These are phyloP conservation scores for Xylaria sp. DNA, from an alignment of 2,329 filamentous ascomycete genomes.

Conservation along the genomic window DNA sequence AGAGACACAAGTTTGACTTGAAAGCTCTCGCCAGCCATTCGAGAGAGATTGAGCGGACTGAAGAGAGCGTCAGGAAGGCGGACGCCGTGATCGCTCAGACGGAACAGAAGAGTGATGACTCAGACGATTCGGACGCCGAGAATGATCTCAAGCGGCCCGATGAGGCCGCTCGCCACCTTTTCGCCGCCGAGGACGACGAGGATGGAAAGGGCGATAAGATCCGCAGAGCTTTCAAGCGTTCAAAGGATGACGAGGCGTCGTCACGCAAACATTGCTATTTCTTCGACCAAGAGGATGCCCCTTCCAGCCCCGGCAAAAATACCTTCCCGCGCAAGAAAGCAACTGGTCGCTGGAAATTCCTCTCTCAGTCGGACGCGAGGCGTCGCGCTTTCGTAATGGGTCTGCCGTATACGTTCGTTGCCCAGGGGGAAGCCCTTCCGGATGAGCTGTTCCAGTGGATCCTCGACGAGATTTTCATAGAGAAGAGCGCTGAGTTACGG, in stretches of 20 bases:
- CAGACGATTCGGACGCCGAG: slow-evolving; percentile 48
- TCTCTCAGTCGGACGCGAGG: slow-evolving; percentile 62
- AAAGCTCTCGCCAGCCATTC: slow-evolving; percentile 70
- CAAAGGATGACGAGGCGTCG: slow-evolving; percentile 52
- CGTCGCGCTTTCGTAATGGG: slow-evolving; percentile 72
- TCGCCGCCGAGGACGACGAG: slow-evolving; percentile 43
- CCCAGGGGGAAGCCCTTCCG: slow-evolving; percentile 60
- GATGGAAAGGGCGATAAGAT: slow-evolving; percentile 51
- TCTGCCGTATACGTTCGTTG: slow-evolving; percentile 66
- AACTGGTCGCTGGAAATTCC: slow-evolving; percentile 59
- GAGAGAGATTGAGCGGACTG: slow-evolving; percentile 67
- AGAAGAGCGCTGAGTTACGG: slow-evolving; percentile 66
- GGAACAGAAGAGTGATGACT: slow-evolving; percentile 32
- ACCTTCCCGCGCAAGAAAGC: slow-evolving; percentile 54
- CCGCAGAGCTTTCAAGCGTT: slow-evolving; percentile 61
- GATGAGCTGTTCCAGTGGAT: slow-evolving; percentile 76
- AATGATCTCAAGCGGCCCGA: slow-evolving; percentile 54
- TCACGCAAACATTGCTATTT: slow-evolving; percentile 61
- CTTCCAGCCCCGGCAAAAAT: slow-evolving; percentile 42
- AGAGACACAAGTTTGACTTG: slow-evolving; percentile 71
- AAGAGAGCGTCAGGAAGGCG: slow-evolving; percentile 63
- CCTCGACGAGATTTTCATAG: slow-evolving; percentile 66
- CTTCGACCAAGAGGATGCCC: slow-evolving; percentile 55
- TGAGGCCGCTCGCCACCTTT: slow-evolving; percentile 58
- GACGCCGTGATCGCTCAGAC: slow-evolving; percentile 50